Conservation (phyloP, 2,329 filamentous ascomycete genomes). For the Sporothrix schenckii region DNA sequence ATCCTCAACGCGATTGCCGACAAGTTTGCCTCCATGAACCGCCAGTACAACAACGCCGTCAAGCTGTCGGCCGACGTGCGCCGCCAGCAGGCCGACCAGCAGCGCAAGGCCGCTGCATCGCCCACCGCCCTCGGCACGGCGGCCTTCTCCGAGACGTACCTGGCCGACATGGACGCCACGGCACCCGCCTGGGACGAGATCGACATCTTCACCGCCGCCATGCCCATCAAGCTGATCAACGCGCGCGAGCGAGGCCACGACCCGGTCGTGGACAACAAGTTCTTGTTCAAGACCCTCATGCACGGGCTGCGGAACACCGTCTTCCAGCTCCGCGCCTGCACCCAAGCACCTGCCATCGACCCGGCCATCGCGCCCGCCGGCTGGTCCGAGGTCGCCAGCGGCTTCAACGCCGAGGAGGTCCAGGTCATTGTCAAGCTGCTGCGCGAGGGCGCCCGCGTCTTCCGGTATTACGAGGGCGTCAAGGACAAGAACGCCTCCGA, state of each 20-base stretch:
- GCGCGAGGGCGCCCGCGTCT: conserved; percentile 92
- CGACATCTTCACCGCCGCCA: conserved; percentile 86
- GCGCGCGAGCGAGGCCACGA: conserved; percentile 85
- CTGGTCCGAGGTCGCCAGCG: conserved; percentile 94
- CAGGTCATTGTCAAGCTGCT: conserved; percentile 96
- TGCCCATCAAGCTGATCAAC: conserved; percentile 93
- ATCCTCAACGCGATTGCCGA: conserved; percentile 97
- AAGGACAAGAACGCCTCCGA: conserved; percentile 75
- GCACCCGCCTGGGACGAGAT: conserved; percentile 96
- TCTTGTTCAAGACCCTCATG: conserved; percentile 94
- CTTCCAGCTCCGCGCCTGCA: conserved; percentile 90
- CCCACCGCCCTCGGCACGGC: conserved; percentile 53
- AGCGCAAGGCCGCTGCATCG: conserved; percentile 30
- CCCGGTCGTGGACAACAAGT: conserved; percentile 95
- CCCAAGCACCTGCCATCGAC: conserved; percentile 73
- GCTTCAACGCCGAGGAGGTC: conserved; percentile 96
- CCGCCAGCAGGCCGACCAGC: conserved; percentile 70
- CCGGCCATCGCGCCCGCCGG: conserved; percentile 77
- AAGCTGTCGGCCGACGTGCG: conserved; percentile 94
- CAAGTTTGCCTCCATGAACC: conserved; percentile 98
- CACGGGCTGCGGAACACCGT: conserved; percentile 96
- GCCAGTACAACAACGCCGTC: conserved; percentile 90
- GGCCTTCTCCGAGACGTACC: conserved; percentile 70
- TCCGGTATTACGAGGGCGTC: conserved; percentile 80
- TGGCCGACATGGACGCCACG: conserved; percentile 76